Evolutionary conservation across 2,329 filamentous ascomycete genomes (phyloP).

Genomic region (Scolecobasidium constrictum): DNA sequence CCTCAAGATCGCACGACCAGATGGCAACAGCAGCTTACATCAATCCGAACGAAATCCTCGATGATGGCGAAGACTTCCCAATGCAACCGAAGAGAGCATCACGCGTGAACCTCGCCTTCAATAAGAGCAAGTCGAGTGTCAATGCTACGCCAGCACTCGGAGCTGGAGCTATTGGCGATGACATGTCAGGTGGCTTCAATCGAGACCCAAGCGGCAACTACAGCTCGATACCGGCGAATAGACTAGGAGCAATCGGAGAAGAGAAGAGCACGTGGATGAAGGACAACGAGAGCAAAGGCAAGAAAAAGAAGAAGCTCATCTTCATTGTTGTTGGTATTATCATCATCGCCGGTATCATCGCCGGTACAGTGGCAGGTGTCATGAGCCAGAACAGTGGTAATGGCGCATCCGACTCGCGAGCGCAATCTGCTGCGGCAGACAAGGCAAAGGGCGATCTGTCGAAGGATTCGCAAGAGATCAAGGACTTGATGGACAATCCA

Average conservation of each 20-base stretch:
- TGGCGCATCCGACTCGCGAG: constrained; percentile 17
- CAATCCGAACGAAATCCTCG: constrained; percentile 69
- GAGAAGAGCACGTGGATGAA: constrained; percentile 39
- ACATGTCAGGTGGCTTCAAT: constrained; percentile 1
- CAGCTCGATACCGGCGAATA: constrained; percentile 38
- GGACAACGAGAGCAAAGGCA: constrained; percentile 34
- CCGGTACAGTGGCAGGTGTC: constrained; percentile 63
- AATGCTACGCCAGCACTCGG: constrained; percentile 32
- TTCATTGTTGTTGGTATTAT: constrained; percentile 59
- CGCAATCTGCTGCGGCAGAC: constrained; percentile 45
- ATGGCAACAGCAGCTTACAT: constrained; percentile 46
- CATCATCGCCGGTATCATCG: constrained; percentile 59
- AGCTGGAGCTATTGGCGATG: constrained; percentile 5
- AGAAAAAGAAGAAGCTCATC: constrained; percentile 50
- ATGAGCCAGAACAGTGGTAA: constrained; percentile 41
- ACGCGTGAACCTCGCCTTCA: constrained; percentile 44
- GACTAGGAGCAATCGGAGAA: constrained; percentile 13
- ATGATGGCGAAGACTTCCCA: constrained; percentile 79
- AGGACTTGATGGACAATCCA: constrained; percentile 67
- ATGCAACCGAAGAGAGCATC: constrained; percentile 42
- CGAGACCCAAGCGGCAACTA: constrained; percentile 40
- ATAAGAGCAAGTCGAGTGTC: constrained; percentile 33
- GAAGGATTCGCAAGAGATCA: constrained; percentile 69
- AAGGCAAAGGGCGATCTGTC: constrained; percentile 55
- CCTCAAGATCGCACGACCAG: constrained; percentile 30